Evolutionary conservation across 371 early-diverging fungal species (phyloP).

Genomic region (Mortierella polycephala): DNA sequence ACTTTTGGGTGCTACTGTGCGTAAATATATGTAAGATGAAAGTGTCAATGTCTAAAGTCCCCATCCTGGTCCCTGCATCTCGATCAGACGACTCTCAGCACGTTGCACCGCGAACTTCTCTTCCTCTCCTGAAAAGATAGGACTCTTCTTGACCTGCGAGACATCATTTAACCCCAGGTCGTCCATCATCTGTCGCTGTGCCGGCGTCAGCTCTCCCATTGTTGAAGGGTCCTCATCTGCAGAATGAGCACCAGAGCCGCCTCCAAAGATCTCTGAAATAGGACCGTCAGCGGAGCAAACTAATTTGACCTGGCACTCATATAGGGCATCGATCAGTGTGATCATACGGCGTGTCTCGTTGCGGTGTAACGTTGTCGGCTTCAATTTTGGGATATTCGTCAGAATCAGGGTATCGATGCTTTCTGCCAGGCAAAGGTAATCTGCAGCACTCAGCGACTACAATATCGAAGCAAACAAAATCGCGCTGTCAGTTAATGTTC

Average conservation of each 20-base stretch:
- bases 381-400: constrained; percentile 89
- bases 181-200: constrained; percentile 66
- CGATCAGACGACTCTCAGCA: constrained; percentile 87
- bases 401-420: constrained; percentile 81
- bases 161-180: constrained; percentile 65
- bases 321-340: constrained; percentile 92
- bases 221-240: constrained; percentile 58
- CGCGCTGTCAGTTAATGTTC: background rate
- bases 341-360: constrained; percentile 94
- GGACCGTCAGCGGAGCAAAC: constrained; percentile 78
- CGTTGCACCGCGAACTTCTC: constrained; percentile 97
- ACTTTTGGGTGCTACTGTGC: no score
- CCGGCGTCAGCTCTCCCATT: constrained; percentile 40
- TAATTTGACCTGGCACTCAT: constrained; percentile 79
- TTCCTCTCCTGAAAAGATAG: constrained; percentile 89
- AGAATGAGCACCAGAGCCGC: constrained; percentile 44
- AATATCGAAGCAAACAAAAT: background rate
- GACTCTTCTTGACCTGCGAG: constrained; percentile 63
- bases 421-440: constrained; percentile 85
- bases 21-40: no score
- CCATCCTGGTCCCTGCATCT: constrained; percentile 82
- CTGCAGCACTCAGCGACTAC: constrained; percentile 84
- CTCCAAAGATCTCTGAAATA: constrained; percentile 73
- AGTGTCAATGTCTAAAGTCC: constrained; percentile 16
- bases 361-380: constrained; percentile 72